A percentile compares a stretch with the other conserved stretches of the same genome.
These are phyloP conservation scores for Syzygium aromaticum DNA, from an alignment of 345 rosid species.

Conservation along the genomic window DNA sequence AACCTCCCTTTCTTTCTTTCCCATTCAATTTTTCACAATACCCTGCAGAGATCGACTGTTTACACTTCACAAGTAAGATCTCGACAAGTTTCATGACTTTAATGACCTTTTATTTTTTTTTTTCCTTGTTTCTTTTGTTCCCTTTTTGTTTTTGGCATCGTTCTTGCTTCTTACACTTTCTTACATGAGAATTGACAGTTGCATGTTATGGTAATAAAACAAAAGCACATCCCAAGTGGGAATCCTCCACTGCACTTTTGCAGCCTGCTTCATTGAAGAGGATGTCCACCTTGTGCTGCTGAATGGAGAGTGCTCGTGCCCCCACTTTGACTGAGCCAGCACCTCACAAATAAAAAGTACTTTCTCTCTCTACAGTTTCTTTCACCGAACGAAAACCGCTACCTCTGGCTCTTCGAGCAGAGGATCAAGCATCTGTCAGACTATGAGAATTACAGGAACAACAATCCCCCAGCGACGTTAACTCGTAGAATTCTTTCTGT, in stretches of 20 bases:
- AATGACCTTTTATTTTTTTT: background rate
- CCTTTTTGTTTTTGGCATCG: background rate
- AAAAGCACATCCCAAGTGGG: background rate
- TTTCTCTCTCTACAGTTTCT: constrained; percentile 6
- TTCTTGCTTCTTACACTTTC: background rate
- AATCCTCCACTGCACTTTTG: constrained; percentile 15
- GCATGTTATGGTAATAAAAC: background rate
- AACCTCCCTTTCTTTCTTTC: background rate
- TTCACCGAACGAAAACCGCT: constrained; percentile 18
- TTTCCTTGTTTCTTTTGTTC: background rate
- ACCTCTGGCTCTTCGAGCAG: constrained; percentile 67
- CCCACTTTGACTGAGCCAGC: constrained; percentile 93
- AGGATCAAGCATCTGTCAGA: constrained; percentile 11
- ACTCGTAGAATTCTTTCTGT: constrained; percentile 22
- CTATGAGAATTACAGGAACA: constrained; percentile 19
- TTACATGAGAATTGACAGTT: background rate
- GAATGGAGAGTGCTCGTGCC: constrained; percentile 44
- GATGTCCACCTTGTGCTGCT: constrained; percentile 16
- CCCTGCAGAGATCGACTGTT: constrained; percentile 25
- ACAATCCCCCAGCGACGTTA: constrained; percentile 4
- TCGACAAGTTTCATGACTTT: constrained; percentile 8
- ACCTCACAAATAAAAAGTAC: background rate
- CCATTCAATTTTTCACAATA: constrained; percentile 4
- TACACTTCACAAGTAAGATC: constrained; percentile 44
- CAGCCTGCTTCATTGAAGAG: constrained; percentile 36